phyloP scores from a whole-genome alignment of 2,329 filamentous ascomycete species.

The Hyphodiscus sp. region DNA sequence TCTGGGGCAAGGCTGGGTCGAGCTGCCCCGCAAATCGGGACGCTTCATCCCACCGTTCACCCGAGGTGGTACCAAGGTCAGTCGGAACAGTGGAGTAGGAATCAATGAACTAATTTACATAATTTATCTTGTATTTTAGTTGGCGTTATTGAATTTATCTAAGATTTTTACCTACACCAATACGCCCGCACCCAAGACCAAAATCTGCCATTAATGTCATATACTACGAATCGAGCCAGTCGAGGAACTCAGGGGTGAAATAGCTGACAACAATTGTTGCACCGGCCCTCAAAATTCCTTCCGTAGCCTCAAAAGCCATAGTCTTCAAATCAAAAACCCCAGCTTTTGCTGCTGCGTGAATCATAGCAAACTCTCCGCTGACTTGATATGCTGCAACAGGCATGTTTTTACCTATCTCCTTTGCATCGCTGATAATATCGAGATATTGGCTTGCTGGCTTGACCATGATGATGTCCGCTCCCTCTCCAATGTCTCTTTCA shows the following conservation, averaged over 20 bases:
- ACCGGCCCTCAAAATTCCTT: slow-evolving; percentile 87
- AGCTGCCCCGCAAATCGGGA: neutral
- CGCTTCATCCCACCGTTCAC: neutral
- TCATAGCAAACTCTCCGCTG: slow-evolving; percentile 96
- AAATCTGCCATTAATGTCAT: neutral
- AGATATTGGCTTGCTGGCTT: slow-evolving; percentile 95
- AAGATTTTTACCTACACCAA: slow-evolving; percentile 4
- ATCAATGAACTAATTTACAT: too few relatives aligned
- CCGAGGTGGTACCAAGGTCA: neutral
- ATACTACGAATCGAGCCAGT: slow-evolving; percentile 52
- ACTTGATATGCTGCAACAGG: slow-evolving; percentile 96
- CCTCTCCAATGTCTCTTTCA: slow-evolving; percentile 80
- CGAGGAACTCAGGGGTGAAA: slow-evolving; percentile 76
- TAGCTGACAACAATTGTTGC: slow-evolving; percentile 92
- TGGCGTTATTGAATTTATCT: neutral
- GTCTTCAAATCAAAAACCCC: slow-evolving; percentile 92
- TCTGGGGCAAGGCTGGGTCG: neutral
- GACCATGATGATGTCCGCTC: slow-evolving; percentile 98
- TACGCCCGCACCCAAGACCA: slow-evolving; percentile 4
- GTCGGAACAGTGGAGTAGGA: too few relatives aligned
- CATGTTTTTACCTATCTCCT: slow-evolving; percentile 85
- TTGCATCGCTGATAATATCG: slow-evolving; percentile 96
- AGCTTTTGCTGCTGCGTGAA: slow-evolving; percentile 89
- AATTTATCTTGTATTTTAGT: too few relatives aligned
- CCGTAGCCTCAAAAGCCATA: slow-evolving; percentile 92